Base-by-base conservation (phyloP, 257 asterid genomes). In the Nicotiana tomentosiformis region DNA sequence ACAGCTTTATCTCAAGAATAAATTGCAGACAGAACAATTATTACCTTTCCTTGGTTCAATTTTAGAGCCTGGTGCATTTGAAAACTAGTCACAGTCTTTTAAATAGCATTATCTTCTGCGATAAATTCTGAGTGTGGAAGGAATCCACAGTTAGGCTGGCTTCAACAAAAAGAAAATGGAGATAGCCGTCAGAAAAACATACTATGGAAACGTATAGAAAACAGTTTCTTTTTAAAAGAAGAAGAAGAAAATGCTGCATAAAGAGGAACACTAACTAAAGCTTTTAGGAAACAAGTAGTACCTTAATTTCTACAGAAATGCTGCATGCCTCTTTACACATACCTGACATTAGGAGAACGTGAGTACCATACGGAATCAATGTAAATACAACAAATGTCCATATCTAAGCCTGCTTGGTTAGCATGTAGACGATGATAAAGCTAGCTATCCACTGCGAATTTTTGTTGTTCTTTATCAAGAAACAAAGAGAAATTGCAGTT, bases 81-180 rank as follows among this genome's bases (percentile, higher is more conserved):
- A 82, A 96, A 96, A 82, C 99, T 97, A 85, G 91, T 70, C 46
- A 85, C 80, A 20, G 91, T 92, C 89, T 81, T 93, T 89, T 96
- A 92, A 10, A 93, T 86, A 2, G 88, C 93, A 86, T 90, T 93
- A 82, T 86, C 91, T 86, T 92, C 91, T 11, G 90, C 87, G 57
- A 96, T 94, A 83, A 90, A 96, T 86, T 94, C 89, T 30, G 26
- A 23, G 58, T 43, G 64, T 2, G 99, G 97, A 88, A 94, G 94
- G 83, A 91, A 92, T 84, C 98, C 98, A 77, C 95, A 88, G 86
- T 96, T 96, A 70, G 99, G 99, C 98, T 95, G 93, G 89, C 66
- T 70, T 83, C 74, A 77, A 64, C 83, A 78, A 86, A 83, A 77
- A 62, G 20, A n/a, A 81, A 56, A 83, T 67, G 65, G 61, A 66